phyloP scores from a whole-genome alignment of 139 green algal genomes.

The Chlorella vulgaris region DNA sequence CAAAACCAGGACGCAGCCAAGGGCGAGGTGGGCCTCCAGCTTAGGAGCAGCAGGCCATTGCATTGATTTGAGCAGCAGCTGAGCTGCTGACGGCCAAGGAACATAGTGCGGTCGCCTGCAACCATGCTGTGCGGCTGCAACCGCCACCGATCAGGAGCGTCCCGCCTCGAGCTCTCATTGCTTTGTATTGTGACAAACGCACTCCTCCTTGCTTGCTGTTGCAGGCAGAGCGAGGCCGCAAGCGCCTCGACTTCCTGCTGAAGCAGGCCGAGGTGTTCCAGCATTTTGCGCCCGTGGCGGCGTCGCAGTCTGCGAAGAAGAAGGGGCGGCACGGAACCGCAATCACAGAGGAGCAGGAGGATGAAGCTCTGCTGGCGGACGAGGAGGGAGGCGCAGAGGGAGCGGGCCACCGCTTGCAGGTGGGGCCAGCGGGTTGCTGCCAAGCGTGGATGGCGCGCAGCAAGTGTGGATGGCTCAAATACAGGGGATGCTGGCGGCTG shows the following conservation, averaged over 20 bases:
- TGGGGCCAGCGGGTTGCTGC: slow-evolving; percentile 19
- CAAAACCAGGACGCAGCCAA: slow-evolving; percentile 72
- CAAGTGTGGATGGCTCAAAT: too few relatives aligned
- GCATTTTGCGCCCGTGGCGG: slow-evolving; percentile 82
- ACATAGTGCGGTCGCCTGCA: too few relatives aligned
- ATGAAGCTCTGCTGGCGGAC: slow-evolving; percentile 90
- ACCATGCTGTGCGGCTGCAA: not conserved
- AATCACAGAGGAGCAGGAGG: slow-evolving; percentile 90
- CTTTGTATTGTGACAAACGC: too few relatives aligned
- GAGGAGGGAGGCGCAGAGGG: slow-evolving; percentile 72
- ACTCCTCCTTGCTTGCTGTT: too few relatives aligned
- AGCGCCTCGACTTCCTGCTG: slow-evolving; percentile 92
- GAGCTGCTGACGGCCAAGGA: too few relatives aligned
- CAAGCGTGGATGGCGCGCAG: not conserved
- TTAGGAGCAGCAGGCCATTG: not conserved
- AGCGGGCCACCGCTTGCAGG: slow-evolving; percentile 78
- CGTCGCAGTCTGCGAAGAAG: slow-evolving; percentile 46
- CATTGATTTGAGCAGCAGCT: too few relatives aligned
- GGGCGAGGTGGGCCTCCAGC: slow-evolving; percentile 62
- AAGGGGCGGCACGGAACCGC: slow-evolving; percentile 58
- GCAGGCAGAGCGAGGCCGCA: slow-evolving; percentile 75
- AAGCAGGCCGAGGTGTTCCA: slow-evolving; percentile 98
- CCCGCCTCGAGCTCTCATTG: too few relatives aligned
- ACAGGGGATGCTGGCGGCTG: too few relatives aligned
- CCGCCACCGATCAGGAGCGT: not conserved